Evolutionary conservation across 176 grass and related monocot genomes (phyloP).

Genomic region (Chrysopogon serrulatus): DNA sequence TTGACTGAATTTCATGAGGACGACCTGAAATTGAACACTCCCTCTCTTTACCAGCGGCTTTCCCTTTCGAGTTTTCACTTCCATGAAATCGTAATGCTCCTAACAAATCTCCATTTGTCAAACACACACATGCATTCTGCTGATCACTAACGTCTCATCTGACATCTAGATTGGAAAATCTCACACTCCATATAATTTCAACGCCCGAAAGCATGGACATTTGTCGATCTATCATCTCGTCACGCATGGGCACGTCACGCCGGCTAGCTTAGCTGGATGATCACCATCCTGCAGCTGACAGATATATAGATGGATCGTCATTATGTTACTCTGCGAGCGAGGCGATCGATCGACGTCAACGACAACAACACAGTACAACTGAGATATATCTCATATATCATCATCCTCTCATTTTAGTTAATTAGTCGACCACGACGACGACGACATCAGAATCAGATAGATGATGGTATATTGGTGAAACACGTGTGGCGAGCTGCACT

Average conservation of each 20-base stretch:
- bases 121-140: background rate
- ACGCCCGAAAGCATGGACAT: background rate
- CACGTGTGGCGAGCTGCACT: too few species aligned
- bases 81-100: background rate
- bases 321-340: background rate
- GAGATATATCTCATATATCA: too few species aligned
- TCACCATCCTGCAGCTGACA: background rate
- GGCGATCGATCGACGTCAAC: too few species aligned
- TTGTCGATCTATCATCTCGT: background rate
- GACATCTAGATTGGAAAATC: background rate
- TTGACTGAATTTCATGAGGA: too few species aligned
- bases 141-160: background rate
- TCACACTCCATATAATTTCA: background rate
- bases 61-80: background rate
- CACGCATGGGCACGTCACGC: background rate
- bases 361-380: background rate
- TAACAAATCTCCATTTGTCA: background rate
- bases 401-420: too few species aligned
- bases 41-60: too few species aligned
- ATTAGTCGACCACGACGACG: too few species aligned
- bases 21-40: too few species aligned
- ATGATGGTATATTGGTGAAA: too few species aligned
- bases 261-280: background rate
- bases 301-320: background rate
- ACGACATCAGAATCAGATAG: too few species aligned